Percentiles rank a stretch among this genome's conserved stretches.
Evolutionary conservation across 352 stramenopile species (phyloP).

Genomic region (Pythium periplocum): DNA sequence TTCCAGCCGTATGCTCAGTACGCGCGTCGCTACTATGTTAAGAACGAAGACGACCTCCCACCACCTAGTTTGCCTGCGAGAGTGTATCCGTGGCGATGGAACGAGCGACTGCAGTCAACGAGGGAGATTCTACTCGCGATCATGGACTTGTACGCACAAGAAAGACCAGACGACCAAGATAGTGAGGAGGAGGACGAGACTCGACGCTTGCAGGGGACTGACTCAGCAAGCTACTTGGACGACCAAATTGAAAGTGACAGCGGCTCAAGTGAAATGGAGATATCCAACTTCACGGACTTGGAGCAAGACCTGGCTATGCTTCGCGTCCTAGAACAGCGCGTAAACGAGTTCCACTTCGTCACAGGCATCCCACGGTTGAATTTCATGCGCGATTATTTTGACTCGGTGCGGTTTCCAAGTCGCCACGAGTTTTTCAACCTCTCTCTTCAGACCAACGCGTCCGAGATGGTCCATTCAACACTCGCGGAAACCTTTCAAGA

Average conservation of each 20-base stretch:
- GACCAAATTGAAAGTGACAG: neutral
- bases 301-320: neutral
- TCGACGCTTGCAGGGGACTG: too few species aligned
- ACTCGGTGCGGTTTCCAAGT: slow-evolving; percentile 24
- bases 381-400: slow-evolving; percentile 20
- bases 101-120: slow-evolving; percentile 2
- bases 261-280: too few species aligned
- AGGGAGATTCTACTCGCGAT: slow-evolving; percentile 4
- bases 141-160: slow-evolving; percentile 4
- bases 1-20: slow-evolving; percentile 51
- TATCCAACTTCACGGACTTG: neutral
- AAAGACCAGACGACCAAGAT: slow-evolving; percentile 1
- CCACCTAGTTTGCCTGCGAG: slow-evolving; percentile 9
- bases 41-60: slow-evolving; percentile 1
- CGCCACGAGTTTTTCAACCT: slow-evolving; percentile 22
- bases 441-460: neutral
- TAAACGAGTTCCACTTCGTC: slow-evolving; percentile 49
- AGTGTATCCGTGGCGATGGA: slow-evolving; percentile 18
- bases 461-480: neutral
- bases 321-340: slow-evolving; percentile 6
- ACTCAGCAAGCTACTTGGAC: neutral
- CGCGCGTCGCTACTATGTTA: slow-evolving; percentile 32
- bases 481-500: neutral
- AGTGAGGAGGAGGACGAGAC: neutral
- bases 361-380: slow-evolving; percentile 44